These are phyloP conservation scores for Aspergillus sp. DNA, from an alignment of 2,329 filamentous ascomycete species.

Conservation along the genomic window DNA sequence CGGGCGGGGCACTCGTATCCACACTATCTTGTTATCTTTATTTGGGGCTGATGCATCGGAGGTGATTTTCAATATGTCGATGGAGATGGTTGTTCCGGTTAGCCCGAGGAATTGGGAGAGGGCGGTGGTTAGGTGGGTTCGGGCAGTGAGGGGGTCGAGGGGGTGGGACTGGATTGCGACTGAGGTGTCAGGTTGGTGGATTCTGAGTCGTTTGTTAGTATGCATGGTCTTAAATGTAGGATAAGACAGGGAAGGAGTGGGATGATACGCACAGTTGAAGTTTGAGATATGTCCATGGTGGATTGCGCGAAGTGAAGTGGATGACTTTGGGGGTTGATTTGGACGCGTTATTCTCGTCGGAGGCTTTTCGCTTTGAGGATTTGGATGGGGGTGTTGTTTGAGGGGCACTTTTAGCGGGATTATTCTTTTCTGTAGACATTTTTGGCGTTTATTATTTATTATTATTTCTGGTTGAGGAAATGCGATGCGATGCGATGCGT, in stretches of 20 bases:
- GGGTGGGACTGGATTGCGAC: conserved; percentile 12
- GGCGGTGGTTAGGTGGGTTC: conserved; percentile 41
- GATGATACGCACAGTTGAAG: conserved; percentile 32
- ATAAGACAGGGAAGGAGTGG: not conserved
- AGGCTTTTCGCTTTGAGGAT: conserved; percentile 22
- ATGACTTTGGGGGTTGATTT: conserved; percentile 10
- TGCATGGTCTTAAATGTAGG: not conserved
- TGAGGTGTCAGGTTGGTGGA: conserved; percentile 22
- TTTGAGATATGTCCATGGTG: conserved; percentile 41
- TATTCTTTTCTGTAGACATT: not conserved
- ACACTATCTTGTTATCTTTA: conserved; percentile 19
- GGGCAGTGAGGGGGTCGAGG: conserved; percentile 43
- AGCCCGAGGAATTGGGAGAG: conserved; percentile 45
- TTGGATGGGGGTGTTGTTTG: not conserved
- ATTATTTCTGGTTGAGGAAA: not conserved
- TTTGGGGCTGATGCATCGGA: conserved; percentile 1
- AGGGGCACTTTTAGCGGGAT: not conserved
- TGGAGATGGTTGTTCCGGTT: conserved; percentile 41
- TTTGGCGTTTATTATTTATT: not conserved
- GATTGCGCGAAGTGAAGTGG: conserved; percentile 37
- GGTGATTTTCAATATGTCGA: conserved; percentile 42
- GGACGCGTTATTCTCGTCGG: conserved; percentile 2
- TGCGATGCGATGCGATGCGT: not conserved
- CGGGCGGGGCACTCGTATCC: conserved; percentile 43
- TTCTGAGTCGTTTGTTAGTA: conserved; percentile 12